Base-by-base conservation (phyloP, 768 basidiomycete species). In the Hypsizygus marmoreus region DNA sequence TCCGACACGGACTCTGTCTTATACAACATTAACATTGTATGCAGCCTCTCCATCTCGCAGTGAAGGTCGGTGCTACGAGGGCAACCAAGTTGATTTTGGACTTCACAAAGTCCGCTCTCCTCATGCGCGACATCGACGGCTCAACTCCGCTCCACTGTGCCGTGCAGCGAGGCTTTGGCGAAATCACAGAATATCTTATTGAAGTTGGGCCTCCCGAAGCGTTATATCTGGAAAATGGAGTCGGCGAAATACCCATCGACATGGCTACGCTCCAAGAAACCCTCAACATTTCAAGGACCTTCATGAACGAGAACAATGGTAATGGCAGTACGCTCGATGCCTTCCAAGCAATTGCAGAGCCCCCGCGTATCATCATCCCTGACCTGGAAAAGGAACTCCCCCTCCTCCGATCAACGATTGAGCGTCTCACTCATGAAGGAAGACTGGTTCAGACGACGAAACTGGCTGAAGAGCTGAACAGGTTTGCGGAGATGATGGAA, bases 31-130 rank as follows among this genome's bases (percentile, higher is more conserved):
- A 22, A 33, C 40, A 32, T 11, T 34, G 22, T 3, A 14, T 44
- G 33, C 40, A 83, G 82, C 81, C 82, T 6, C 63, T 83, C 5
- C 79, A 77, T 50, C 31, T 80, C n/a, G 77, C 79, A 4, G 74
- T 78, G 11, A 74, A 76, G 47, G 33, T 29, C 0, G 68, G 66
- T 0, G 49, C 53, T 6, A 57, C 62, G 6, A 40, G 53, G 0
- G 43, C 67, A 4, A 69, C 74, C 34, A 55, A 65, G 26, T 49
- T 69, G 23, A 56, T 81, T 25, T 52, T 79, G 11, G 61, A 66
- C 3, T 72, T 70, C 35, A 65, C 68, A 6, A 65, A 61, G 31
- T 47, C 69, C 0, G 55, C 67, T 4, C 62, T 74, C 20, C 53
- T 73, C 4, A 54, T 68, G 6, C 74, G 69, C 24, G 74, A 84